Evolutionary conservation across 768 basidiomycete genomes (phyloP).

Genomic region (Pisolithus tinctorius): DNA sequence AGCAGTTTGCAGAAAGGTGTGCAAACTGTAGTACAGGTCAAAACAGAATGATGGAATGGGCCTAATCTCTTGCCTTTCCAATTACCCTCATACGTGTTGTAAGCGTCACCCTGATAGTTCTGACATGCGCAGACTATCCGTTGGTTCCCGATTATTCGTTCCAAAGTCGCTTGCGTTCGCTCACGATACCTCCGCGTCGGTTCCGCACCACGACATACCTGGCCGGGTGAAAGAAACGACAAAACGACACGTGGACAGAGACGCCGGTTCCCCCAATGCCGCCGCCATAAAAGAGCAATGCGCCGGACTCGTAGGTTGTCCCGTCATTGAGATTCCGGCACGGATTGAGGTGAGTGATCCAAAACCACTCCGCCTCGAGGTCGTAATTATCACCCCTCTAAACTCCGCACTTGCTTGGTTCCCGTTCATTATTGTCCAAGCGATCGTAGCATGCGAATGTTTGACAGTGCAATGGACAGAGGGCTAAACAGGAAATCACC

Average conservation of each 20-base stretch:
- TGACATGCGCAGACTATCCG: slow-evolving; percentile 35
- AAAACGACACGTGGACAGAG: slow-evolving; percentile 65
- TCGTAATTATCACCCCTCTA: slow-evolving; percentile 59
- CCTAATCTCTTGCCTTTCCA: slow-evolving; percentile 59
- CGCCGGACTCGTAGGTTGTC: slow-evolving; percentile 55
- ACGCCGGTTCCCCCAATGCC: slow-evolving; percentile 44
- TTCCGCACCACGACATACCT: slow-evolving; percentile 34
- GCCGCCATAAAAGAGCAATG: slow-evolving; percentile 52
- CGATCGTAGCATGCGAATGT: slow-evolving; percentile 58
- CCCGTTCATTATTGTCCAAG: slow-evolving; percentile 53
- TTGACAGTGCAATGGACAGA: slow-evolving; percentile 39
- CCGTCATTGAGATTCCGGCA: slow-evolving; percentile 25
- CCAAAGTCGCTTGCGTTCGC: slow-evolving; percentile 49
- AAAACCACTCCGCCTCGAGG: slow-evolving; percentile 57
- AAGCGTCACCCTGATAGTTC: slow-evolving; percentile 43
- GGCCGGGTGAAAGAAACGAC: slow-evolving; percentile 53
- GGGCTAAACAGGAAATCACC: too few species aligned
- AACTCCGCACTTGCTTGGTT: slow-evolving; percentile 39
- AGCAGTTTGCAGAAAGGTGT: slow-evolving; percentile 20
- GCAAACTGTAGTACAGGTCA: slow-evolving; percentile 68
- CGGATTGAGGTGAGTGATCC: slow-evolving; percentile 51
- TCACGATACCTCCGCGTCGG: slow-evolving; percentile 10
- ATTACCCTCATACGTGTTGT: slow-evolving; percentile 61
- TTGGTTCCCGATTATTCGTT: slow-evolving; percentile 52
- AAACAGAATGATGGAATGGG: slow-evolving; percentile 50